These are phyloP conservation scores for Lachnellula occidentalis DNA, from an alignment of 2,329 filamentous ascomycete genomes.

Conservation along the genomic window DNA sequence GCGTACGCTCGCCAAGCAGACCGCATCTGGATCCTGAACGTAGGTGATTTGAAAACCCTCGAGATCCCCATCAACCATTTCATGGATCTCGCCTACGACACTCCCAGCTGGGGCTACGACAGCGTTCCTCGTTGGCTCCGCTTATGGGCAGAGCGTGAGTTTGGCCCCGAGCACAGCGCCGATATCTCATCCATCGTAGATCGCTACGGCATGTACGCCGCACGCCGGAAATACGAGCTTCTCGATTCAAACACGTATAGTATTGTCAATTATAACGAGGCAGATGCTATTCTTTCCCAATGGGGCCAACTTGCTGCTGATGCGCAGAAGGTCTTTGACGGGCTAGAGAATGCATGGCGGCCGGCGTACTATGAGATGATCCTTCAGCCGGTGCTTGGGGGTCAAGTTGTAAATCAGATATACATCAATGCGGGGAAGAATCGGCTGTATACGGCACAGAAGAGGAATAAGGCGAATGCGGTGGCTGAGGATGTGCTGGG, in stretches of 20 bases:
- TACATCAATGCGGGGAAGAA: slow-evolving; percentile 47
- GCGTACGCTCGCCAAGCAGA: slow-evolving; percentile 50
- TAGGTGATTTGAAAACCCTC: slow-evolving; percentile 56
- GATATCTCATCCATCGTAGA: slow-evolving; percentile 47
- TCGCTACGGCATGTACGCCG: slow-evolving; percentile 51
- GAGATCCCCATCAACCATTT: slow-evolving; percentile 53
- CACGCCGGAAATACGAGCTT: slow-evolving; percentile 57
- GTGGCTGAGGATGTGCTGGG: slow-evolving; percentile 47
- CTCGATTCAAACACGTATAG: slow-evolving; percentile 54
- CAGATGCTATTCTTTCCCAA: slow-evolving; percentile 48
- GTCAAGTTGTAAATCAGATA: slow-evolving; percentile 50
- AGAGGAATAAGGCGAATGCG: slow-evolving; percentile 50
- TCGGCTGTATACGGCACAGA: slow-evolving; percentile 48
- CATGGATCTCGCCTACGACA: slow-evolving; percentile 60
- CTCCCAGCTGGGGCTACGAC: slow-evolving; percentile 48
- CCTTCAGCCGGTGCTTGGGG: slow-evolving; percentile 54
- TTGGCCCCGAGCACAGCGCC: slow-evolving; percentile 42
- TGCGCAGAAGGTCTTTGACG: slow-evolving; percentile 51
- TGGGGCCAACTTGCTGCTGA: slow-evolving; percentile 49
- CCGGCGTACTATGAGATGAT: slow-evolving; percentile 60
- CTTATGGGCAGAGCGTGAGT: slow-evolving; percentile 53
- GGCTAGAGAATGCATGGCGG: slow-evolving; percentile 43
- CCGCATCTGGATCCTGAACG: slow-evolving; percentile 57
- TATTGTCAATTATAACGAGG: slow-evolving; percentile 59
- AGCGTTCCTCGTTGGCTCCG: slow-evolving; percentile 51